A percentile compares a stretch with the other conserved stretches of the same genome.
Conservation (phyloP, 1,284 basidiomycete genomes). For the Mycena citricolor region DNA sequence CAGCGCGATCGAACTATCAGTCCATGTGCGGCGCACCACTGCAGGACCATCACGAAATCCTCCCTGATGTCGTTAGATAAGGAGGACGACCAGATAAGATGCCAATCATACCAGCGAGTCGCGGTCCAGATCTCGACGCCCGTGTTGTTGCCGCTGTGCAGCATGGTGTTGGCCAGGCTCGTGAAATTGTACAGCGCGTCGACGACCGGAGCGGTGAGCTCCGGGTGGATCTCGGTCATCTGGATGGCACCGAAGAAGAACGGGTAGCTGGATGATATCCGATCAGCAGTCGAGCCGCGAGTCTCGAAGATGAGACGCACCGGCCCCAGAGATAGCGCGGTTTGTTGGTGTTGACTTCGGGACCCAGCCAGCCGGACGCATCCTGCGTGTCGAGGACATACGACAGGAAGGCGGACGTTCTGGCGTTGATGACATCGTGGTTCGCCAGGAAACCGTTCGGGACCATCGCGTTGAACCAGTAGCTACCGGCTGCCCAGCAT, state of each 20-base stretch:
- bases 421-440: slow-evolving; percentile 44
- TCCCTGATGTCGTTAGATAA: no score
- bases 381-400: slow-evolving; percentile 57
- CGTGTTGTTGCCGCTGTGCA: slow-evolving; percentile 28
- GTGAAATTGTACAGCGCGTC: slow-evolving; percentile 53
- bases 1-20: neutral
- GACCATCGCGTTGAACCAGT: slow-evolving; percentile 63
- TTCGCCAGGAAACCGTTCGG: slow-evolving; percentile 50
- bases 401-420: slow-evolving; percentile 49
- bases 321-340: slow-evolving; percentile 59
- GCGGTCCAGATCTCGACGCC: slow-evolving; percentile 53
- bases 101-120: slow-evolving; percentile 43
- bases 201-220: slow-evolving; percentile 45
- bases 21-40: slow-evolving; percentile 41
- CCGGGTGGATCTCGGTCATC: slow-evolving; percentile 50
- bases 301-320: slow-evolving; percentile 28
- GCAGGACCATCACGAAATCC: slow-evolving; percentile 53
- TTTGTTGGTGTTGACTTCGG: slow-evolving; percentile 53
- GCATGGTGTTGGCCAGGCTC: slow-evolving; percentile 52
- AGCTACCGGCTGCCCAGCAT: slow-evolving; percentile 46
- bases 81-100: neutral
- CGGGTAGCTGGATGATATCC: slow-evolving; percentile 53
- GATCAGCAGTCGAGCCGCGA: no score
- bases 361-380: slow-evolving; percentile 54
- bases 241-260: slow-evolving; percentile 57